A percentile compares a stretch with the other conserved stretches of the same genome.
Evolutionary conservation across 768 basidiomycete species (phyloP).

Genomic region (Tylopilus subfusipes): DNA sequence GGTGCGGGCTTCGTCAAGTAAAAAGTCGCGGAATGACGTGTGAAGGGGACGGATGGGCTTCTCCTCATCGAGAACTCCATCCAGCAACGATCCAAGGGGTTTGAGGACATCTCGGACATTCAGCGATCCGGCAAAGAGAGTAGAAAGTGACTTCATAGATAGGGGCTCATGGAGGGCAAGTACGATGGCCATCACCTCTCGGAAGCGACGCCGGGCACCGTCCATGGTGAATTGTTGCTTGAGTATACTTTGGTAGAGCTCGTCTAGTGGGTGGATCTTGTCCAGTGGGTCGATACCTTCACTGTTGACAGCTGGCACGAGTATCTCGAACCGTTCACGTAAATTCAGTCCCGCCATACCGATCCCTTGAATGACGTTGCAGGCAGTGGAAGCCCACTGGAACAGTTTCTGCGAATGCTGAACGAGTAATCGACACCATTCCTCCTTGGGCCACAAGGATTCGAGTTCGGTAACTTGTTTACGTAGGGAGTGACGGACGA

Average conservation of each 20-base stretch:
- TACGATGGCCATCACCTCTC: background rate
- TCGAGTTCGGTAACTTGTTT: background rate
- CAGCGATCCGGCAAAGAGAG: background rate
- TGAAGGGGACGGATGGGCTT: no score
- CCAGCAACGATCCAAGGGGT: background rate
- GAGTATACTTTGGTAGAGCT: background rate
- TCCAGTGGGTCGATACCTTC: background rate
- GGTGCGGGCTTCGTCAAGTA: background rate
- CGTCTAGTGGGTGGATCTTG: background rate
- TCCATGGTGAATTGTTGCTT: no score
- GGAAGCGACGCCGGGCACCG: background rate
- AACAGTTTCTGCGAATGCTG: constrained; percentile 19
- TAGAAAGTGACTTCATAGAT: no score
- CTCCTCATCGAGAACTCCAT: no score
- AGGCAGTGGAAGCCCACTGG: constrained; percentile 1
- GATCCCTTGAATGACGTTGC: constrained; percentile 13
- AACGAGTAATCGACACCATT: no score
- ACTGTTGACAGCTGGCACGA: no score
- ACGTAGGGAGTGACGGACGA: background rate
- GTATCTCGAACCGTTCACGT: background rate
- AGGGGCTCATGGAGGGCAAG: background rate
- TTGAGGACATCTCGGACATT: background rate
- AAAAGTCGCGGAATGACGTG: no score
- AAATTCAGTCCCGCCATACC: background rate
- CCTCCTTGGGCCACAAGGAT: background rate